Conservation (phyloP, 1,139 yeast species). For the Zygosaccharomyces pseudobailii region DNA sequence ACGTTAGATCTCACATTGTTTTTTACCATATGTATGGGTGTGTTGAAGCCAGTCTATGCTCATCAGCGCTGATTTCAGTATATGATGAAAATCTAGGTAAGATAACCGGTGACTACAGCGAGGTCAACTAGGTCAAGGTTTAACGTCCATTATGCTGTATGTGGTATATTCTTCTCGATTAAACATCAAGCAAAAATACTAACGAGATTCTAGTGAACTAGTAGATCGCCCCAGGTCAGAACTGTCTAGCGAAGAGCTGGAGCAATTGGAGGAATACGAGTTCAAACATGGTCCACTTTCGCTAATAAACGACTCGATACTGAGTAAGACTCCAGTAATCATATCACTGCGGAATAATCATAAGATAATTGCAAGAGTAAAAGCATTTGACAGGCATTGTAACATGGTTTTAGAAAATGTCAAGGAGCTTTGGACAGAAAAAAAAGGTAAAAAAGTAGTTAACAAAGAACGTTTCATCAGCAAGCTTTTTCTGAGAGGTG, state of each 20-base stretch:
- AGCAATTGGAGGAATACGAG: constrained; percentile 83
- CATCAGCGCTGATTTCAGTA: too few species aligned
- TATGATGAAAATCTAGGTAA: background rate
- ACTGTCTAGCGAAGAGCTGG: constrained; percentile 72
- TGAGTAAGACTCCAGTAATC: constrained; percentile 69
- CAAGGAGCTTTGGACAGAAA: constrained; percentile 87
- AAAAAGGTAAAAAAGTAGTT: constrained; percentile 63
- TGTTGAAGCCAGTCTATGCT: background rate
- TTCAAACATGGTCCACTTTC: constrained; percentile 90
- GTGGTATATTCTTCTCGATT: constrained; percentile 5
- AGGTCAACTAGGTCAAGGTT: background rate
- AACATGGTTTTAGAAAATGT: constrained; percentile 91
- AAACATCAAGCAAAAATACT: constrained; percentile 3
- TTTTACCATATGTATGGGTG: background rate
- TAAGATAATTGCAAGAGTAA: constrained; percentile 80
- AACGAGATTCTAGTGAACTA: constrained; percentile 45
- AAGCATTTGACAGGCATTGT: constrained; percentile 94
- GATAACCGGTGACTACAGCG: background rate
- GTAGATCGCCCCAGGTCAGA: constrained; percentile 73
- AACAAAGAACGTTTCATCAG: constrained; percentile 81
- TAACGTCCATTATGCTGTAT: constrained; percentile 23
- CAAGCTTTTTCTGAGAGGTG: constrained; percentile 91
- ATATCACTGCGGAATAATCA: constrained; percentile 92
- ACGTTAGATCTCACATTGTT: too few species aligned
- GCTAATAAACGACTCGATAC: constrained; percentile 72